Base-by-base conservation (phyloP, 2,329 filamentous ascomycete species). In the Verticillium tricorpus region DNA sequence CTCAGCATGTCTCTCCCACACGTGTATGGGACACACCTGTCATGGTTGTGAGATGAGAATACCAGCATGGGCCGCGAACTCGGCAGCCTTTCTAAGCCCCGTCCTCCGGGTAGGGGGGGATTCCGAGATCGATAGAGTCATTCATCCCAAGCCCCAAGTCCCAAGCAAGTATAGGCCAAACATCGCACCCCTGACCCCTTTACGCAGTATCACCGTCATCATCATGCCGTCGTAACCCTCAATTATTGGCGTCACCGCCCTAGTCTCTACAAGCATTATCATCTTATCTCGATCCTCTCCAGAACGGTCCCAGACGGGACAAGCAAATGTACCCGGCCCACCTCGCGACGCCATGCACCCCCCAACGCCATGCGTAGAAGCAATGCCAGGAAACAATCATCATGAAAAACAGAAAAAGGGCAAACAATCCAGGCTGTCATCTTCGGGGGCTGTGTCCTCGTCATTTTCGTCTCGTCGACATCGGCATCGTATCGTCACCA, bases 401-500 rank as follows among this genome's bases (percentile, higher is more conserved):
- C 57, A 37, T 58, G 19, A 39, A 60, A 63, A 40, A 60, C 54
- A 58, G 35, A 5, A 57, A 45, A 54, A 35, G 37, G 34, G 59
- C 45, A 37, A 15, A 12, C 40, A 22, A 8, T 50, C n/a, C n/a
- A 62, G 14, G 15, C 58, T 31, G 39, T 52, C 58, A 8, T n/a
- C 50, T 25, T 57, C 56, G n/a, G 25, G 56, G 56, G 32, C 56
- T 57, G 56, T 19, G 39, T 58, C 56, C 56, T 64, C 52, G 65
- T 64, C 62, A 65, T 65, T 62, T 65, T 69, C 5, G 28, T 28
- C 28, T 28, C 28, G 28, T 28, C 28, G 28, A 28, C 45, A 50
- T 22, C 45, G 19, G 45, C 45, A 40, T 40, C 19, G 45, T 19
- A 40, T 40, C 45, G n/a, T 14, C 45, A 22, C 8, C 45, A 12